Evolutionary conservation across 1,139 yeast species (phyloP).

Genomic region (Blastobotrys capitulatus): DNA sequence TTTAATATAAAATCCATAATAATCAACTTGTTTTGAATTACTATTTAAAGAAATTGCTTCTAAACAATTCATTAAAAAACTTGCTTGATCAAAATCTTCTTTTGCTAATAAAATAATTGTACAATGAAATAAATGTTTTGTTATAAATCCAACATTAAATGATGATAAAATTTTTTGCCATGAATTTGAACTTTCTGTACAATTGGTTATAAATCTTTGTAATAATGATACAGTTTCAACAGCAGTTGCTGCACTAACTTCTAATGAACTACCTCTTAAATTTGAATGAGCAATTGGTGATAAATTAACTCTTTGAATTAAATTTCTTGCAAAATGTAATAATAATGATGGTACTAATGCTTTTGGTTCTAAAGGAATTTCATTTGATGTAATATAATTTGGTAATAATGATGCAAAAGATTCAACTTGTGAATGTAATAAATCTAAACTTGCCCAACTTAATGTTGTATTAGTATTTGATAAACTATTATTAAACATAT

Average conservation of each 20-base stretch:
- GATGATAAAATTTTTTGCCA: constrained; percentile 9
- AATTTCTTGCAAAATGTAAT: constrained; percentile 10
- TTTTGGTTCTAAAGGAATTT: constrained; percentile 7
- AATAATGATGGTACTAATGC: constrained; percentile 8
- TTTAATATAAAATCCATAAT: constrained; percentile 17
- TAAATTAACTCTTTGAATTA: constrained; percentile 15
- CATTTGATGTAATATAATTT: constrained; percentile 5
- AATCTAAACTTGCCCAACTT: constrained; percentile 10
- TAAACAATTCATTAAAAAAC: constrained; percentile 11
- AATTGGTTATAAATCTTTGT: constrained; percentile 10
- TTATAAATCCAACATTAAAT: constrained; percentile 11
- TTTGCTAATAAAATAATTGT: constrained; percentile 17
- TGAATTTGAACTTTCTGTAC: neutral
- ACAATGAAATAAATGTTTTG: constrained; percentile 21
- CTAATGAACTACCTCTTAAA: constrained; percentile 11
- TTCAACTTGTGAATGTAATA: constrained; percentile 12
- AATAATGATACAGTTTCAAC: constrained; percentile 12
- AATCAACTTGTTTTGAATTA: neutral
- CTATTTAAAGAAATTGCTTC: constrained; percentile 5
- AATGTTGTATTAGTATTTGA: constrained; percentile 2
- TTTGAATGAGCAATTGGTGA: constrained; percentile 13
- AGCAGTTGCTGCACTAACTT: constrained; percentile 10
- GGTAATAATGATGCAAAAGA: constrained; percentile 12
- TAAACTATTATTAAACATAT: constrained; percentile 7
- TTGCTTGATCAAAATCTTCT: constrained; percentile 16